Evolutionary conservation across 805 yeast genomes (phyloP).

Genomic region (Cyberlindnera bimundalis): DNA sequence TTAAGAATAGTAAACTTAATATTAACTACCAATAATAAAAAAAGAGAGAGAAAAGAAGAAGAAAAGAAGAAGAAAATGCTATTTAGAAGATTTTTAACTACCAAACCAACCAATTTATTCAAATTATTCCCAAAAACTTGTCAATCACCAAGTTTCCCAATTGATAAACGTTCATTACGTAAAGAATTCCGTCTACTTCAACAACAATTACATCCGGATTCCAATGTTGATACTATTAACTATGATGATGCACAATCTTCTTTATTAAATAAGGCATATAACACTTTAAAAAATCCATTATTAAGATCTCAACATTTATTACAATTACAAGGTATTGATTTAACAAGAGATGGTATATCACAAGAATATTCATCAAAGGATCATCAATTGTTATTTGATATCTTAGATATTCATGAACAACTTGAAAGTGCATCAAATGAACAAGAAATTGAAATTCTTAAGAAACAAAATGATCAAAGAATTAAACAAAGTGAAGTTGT

Average conservation of each 20-base stretch:
- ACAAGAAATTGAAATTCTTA: constrained; percentile 51
- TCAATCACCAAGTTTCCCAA: constrained; percentile 63
- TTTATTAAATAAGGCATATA: constrained; percentile 71
- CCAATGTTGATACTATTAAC: constrained; percentile 27
- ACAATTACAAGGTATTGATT: constrained; percentile 42
- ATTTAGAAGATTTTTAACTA: constrained; percentile 12
- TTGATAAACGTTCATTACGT: constrained; percentile 56
- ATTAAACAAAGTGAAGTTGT: constrained; percentile 42
- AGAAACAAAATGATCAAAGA: constrained; percentile 53
- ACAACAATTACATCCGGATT: constrained; percentile 79
- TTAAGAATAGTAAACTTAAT: no score
- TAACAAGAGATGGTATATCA: constrained; percentile 57
- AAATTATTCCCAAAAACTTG: constrained; percentile 73
- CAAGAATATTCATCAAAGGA: constrained; percentile 30
- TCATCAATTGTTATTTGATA: constrained; percentile 63
- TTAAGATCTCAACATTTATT: constrained; percentile 62
- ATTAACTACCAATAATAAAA: no score
- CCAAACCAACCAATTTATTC: constrained; percentile 41
- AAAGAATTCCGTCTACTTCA: constrained; percentile 76
- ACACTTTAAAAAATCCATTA: constrained; percentile 67
- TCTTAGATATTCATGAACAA: constrained; percentile 81
- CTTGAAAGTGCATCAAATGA: constrained; percentile 63
- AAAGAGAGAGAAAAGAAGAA: background rate
- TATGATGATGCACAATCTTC: constrained; percentile 41
- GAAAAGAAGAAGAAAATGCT: background rate